Evolutionary conservation across 2,329 filamentous ascomycete species (phyloP), one percentile per base, ranked within the genome.

Genomic region (Fusarium sp.): DNA sequence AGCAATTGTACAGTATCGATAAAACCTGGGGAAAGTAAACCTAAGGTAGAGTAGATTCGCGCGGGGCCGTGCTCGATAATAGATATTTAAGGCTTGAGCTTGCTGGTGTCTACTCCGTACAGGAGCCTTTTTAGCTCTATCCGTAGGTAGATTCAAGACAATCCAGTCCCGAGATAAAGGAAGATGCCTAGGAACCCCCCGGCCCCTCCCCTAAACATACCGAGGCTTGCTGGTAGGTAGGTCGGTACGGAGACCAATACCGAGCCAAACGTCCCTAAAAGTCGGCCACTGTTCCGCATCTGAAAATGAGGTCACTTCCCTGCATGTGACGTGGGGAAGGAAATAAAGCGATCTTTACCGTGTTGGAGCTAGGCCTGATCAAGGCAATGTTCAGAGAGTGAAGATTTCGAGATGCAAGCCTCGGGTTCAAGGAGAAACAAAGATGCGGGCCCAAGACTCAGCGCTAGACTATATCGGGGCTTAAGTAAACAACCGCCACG

Each of bases 401-500:
- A 51, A 47, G 58, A 64, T 23, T 32, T 49, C 62, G 43, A 41
- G 39, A 61, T 51, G 32, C 51, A 40, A 64, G 46, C 40, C 17
- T 62, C 69, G 71, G 71, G 57, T 15, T 20, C 30, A 62, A 57
- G 71, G 71, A 74, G 65, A 74, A 74, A 71, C 63, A 56, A 39
- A 69, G 47, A 64, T 70, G 71, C 71, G 71, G 19, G 25, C 25
- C 49, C 30, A 37, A 23, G 5, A 15, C 35, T 19, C 14, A 17
- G 25, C 52, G 63, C 74, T 76, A 76, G 59, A 47, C 75, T 65
- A 17, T 40, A 63, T 66, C 6, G 39, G 64, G 72, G 23, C 8
- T 55, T 54, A 76, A 76, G 73, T 77, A 76, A 77, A 77, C 75
- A 77, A 50, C 57, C 57, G 68, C 62, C 62, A 61, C 62, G 60